Percentiles rank a stretch among this genome's conserved stretches.
phyloP scores from a whole-genome alignment of 495 filamentous ascomycete species.

The Penicillium canescens region DNA sequence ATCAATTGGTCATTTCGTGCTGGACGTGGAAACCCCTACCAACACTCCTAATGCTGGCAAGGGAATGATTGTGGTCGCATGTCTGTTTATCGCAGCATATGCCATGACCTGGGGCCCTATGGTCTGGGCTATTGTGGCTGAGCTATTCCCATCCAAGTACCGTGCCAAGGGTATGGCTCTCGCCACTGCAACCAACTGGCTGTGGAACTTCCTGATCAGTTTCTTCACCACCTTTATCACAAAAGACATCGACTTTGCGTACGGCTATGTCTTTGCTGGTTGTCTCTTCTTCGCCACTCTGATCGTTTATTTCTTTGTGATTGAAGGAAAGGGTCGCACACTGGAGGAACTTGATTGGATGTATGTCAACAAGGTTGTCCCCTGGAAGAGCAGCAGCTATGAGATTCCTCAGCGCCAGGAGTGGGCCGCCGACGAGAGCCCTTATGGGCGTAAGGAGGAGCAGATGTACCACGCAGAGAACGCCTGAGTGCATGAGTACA shows the following conservation, averaged over 20 bases:
- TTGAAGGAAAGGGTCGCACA: constrained; percentile 61
- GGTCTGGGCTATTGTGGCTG: constrained; percentile 74
- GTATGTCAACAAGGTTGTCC: constrained; percentile 66
- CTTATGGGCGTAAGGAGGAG: constrained; percentile 22
- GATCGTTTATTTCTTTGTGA: constrained; percentile 72
- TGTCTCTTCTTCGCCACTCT: constrained; percentile 60
- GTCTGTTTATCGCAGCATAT: constrained; percentile 57
- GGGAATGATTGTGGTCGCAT: constrained; percentile 74
- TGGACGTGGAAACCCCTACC: constrained; percentile 54
- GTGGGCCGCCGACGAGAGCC: constrained; percentile 16
- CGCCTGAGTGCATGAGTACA: constrained; percentile 15
- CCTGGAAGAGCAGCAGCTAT: constrained; percentile 59
- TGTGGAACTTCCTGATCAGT: constrained; percentile 80
- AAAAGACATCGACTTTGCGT: constrained; percentile 63
- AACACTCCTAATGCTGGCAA: constrained; percentile 63
- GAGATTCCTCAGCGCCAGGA: constrained; percentile 26
- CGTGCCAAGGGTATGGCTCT: constrained; percentile 72
- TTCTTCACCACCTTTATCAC: constrained; percentile 79
- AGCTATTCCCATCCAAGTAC: constrained; percentile 76
- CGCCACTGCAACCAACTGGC: constrained; percentile 79
- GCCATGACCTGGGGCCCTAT: constrained; percentile 79
- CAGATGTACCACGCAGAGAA: constrained; percentile 31
- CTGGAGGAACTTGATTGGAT: constrained; percentile 80
- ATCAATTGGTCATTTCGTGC: constrained; percentile 63
- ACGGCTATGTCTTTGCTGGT: constrained; percentile 76